A percentile compares a stretch with the other conserved stretches of the same genome.
Conservation (phyloP, 2,329 filamentous ascomycete genomes). For the Xylariaceae sp. region DNA sequence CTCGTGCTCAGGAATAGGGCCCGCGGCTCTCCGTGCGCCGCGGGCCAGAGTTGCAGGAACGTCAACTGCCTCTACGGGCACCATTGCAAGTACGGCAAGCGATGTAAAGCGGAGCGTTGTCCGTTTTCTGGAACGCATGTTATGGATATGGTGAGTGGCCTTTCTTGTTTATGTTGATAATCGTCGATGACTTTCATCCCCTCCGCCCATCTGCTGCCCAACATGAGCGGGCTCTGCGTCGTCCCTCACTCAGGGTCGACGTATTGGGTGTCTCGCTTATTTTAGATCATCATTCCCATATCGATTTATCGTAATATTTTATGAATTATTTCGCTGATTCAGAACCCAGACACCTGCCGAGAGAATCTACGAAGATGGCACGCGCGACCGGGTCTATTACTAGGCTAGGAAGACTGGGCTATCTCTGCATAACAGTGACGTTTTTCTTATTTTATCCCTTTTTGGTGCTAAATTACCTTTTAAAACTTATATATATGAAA, state of each 20-base stretch:
- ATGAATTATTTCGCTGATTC: constrained; percentile 1
- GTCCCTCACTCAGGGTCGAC: no score
- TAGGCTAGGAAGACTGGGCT: background rate
- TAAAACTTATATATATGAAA: no score
- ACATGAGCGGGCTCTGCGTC: no score
- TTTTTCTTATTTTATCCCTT: no score
- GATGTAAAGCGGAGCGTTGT: constrained; percentile 3
- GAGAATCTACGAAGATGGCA: constrained; percentile 18
- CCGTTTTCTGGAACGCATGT: constrained; percentile 5
- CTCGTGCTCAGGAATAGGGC: constrained; percentile 7
- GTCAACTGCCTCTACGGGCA: constrained; percentile 17
- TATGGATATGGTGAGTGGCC: constrained; percentile 12
- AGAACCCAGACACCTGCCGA: constrained; percentile 11
- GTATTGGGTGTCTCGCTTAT: no score
- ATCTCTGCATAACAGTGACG: background rate
- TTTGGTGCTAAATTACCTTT: no score
- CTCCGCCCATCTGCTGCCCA: background rate
- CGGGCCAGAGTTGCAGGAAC: constrained; percentile 1
- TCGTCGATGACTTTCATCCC: background rate
- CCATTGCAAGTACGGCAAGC: constrained; percentile 15
- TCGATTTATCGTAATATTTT: background rate
- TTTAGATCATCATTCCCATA: background rate
- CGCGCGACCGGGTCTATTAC: constrained; percentile 2
- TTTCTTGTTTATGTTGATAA: background rate
- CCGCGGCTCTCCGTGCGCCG: constrained; percentile 1